These are phyloP conservation scores for Peniophora sp. DNA, from an alignment of 1,284 basidiomycete genomes.

Conservation along the genomic window DNA sequence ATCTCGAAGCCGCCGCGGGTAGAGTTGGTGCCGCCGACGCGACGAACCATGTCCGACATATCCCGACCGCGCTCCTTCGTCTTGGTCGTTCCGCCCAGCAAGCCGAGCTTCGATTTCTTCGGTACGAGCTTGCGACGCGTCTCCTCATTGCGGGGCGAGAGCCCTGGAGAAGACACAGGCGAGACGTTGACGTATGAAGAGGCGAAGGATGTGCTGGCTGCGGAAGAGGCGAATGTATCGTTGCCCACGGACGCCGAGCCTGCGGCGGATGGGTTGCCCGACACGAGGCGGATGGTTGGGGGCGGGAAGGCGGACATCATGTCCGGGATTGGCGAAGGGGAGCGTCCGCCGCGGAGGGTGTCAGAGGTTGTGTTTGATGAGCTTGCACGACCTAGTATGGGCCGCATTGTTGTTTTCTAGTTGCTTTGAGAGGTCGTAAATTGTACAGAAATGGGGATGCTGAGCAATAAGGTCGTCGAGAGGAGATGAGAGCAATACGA, in stretches of 20 bases:
- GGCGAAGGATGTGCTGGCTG: slow-evolving; percentile 17
- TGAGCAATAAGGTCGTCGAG: slow-evolving; percentile 9
- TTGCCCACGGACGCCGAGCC: slow-evolving; percentile 30
- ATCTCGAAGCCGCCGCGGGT: slow-evolving; percentile 56
- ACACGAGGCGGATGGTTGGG: slow-evolving; percentile 61
- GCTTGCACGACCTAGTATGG: slow-evolving; percentile 24
- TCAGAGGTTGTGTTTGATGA: slow-evolving; percentile 18
- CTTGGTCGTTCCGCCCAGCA: slow-evolving; percentile 32
- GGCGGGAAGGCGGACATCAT: slow-evolving; percentile 21
- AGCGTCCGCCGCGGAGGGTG: slow-evolving; percentile 9
- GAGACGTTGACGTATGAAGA: slow-evolving; percentile 21
- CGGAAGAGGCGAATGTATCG: slow-evolving; percentile 6
- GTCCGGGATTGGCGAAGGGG: slow-evolving; percentile 18
- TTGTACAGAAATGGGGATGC: slow-evolving; percentile 8
- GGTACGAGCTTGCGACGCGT: slow-evolving; percentile 52
- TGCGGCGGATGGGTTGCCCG: slow-evolving; percentile 53
- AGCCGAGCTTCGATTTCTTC: slow-evolving; percentile 61
- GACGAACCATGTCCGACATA: slow-evolving; percentile 53
- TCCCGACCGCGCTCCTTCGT: slow-evolving; percentile 37
- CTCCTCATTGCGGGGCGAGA: slow-evolving; percentile 23
- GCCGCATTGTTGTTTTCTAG: slow-evolving; percentile 22
- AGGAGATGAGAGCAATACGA: slow-evolving; percentile 2
- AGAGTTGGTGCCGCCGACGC: slow-evolving; percentile 40
- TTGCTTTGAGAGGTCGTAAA: slow-evolving; percentile 1
- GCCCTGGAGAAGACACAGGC: slow-evolving; percentile 21